These are phyloP conservation scores for Xylaria grammica DNA, from an alignment of 495 filamentous ascomycete genomes.

Conservation along the genomic window DNA sequence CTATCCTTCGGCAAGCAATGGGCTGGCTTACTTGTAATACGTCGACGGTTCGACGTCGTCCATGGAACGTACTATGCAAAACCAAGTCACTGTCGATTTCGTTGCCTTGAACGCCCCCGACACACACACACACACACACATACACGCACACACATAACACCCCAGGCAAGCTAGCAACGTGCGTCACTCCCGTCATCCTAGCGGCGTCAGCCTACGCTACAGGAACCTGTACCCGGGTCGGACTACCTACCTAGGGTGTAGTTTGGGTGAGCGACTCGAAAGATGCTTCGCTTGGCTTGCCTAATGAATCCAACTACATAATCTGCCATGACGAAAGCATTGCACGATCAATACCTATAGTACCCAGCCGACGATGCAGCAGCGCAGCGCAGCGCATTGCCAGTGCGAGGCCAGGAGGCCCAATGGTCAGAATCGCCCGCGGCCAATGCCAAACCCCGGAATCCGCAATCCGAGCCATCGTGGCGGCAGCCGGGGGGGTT, in stretches of 20 bases:
- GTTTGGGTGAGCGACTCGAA: constrained; percentile 1
- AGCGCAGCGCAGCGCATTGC: too few species aligned
- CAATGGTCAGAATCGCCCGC: neutral
- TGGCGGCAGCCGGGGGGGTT: constrained; percentile 9
- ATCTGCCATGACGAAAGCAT: constrained; percentile 10
- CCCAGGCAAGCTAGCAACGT: neutral
- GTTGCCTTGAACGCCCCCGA: constrained; percentile 8
- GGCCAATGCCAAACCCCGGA: constrained; percentile 9
- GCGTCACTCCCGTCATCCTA: constrained; percentile 12
- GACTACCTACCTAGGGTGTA: neutral
- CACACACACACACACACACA: too few species aligned
- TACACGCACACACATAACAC: too few species aligned
- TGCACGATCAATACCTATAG: constrained; percentile 5
- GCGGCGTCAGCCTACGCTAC: constrained; percentile 9
- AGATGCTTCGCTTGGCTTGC: constrained; percentile 12
- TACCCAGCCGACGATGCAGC: too few species aligned
- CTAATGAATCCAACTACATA: constrained; percentile 8
- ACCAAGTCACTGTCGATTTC: neutral
- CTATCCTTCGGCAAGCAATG: constrained; percentile 7
- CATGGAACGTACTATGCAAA: neutral
- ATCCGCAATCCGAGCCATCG: constrained; percentile 6
- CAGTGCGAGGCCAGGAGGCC: too few species aligned
- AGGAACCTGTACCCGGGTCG: neutral
- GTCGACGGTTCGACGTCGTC: neutral
- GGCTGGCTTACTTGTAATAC: neutral